Conservation (phyloP, 768 basidiomycete species). For the Tylopilus subfusipes region DNA sequence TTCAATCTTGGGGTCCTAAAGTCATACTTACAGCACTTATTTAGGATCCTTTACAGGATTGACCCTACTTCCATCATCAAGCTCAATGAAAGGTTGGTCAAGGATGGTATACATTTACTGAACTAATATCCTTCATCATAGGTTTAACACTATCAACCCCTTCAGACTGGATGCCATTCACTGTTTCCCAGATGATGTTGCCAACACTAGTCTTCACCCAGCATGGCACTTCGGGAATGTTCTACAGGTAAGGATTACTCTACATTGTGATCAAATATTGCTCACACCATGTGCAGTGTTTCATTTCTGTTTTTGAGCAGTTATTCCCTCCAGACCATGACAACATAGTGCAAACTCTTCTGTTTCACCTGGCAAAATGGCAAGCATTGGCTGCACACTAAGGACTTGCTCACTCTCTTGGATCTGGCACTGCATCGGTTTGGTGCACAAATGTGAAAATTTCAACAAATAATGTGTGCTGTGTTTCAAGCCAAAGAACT, state of each 20-base stretch:
- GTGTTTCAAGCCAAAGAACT: neutral
- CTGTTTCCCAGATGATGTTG: slow-evolving; percentile 33
- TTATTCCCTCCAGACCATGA: slow-evolving; percentile 31
- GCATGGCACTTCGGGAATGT: slow-evolving; percentile 9
- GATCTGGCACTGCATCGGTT: neutral
- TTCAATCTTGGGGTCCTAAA: neutral
- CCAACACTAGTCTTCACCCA: slow-evolving; percentile 35
- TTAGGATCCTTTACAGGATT: neutral
- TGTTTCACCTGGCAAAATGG: slow-evolving; percentile 20
- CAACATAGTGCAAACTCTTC: slow-evolving; percentile 16
- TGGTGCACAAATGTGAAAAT: neutral
- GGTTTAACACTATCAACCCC: no score
- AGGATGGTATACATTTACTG: no score
- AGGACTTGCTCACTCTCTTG: neutral
- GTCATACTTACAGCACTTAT: neutral
- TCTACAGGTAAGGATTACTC: slow-evolving; percentile 7
- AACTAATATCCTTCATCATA: no score
- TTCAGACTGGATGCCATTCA: no score
- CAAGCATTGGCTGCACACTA: slow-evolving; percentile 4
- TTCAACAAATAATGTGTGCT: neutral
- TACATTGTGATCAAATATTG: no score
- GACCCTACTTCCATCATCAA: neutral
- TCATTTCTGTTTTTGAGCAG: slow-evolving; percentile 39
- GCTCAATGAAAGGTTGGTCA: neutral
- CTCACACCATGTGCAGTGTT: slow-evolving; percentile 23